Percentiles rank a stretch among this genome's conserved stretches.
phyloP scores from a whole-genome alignment of 352 stramenopile genomes.

The Bremia lactucae region DNA sequence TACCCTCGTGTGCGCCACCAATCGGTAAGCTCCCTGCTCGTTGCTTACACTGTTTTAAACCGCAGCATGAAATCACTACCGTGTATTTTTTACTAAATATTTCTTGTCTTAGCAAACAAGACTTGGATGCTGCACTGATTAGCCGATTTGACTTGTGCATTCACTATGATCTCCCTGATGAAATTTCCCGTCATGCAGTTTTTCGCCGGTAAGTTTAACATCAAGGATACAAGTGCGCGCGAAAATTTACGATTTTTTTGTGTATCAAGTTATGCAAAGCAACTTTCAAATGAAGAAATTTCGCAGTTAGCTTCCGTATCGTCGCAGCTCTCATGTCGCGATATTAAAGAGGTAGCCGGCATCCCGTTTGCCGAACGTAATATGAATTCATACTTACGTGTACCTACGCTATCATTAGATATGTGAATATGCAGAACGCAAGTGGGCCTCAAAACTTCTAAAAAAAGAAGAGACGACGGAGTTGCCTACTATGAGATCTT shows the following conservation, averaged over 20 bases:
- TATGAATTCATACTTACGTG: too few relatives aligned
- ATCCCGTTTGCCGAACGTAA: background rate
- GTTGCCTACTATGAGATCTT: slow-evolving; percentile 52
- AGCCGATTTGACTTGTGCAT: slow-evolving; percentile 91
- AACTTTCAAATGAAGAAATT: slow-evolving; percentile 70
- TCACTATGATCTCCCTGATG: slow-evolving; percentile 84
- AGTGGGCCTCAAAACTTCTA: slow-evolving; percentile 86
- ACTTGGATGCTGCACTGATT: slow-evolving; percentile 87
- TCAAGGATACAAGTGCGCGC: background rate
- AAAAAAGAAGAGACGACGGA: slow-evolving; percentile 75
- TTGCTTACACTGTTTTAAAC: too few relatives aligned
- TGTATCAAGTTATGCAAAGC: slow-evolving; percentile 84
- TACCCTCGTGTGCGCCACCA: slow-evolving; percentile 89
- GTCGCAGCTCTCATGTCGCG: slow-evolving; percentile 82
- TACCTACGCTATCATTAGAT: too few relatives aligned
- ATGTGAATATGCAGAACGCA: slow-evolving; percentile 88
- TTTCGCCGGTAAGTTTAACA: slow-evolving; percentile 61
- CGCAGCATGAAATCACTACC: too few relatives aligned
- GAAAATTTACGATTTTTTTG: slow-evolving; percentile 2
- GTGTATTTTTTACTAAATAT: background rate
- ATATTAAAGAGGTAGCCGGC: slow-evolving; percentile 86
- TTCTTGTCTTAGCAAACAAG: slow-evolving; percentile 50
- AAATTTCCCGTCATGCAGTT: slow-evolving; percentile 71
- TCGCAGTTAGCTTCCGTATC: slow-evolving; percentile 67
- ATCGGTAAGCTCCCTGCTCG: slow-evolving; percentile 51